Base-by-base conservation (phyloP, 2,329 filamentous ascomycete species). In the Ceratocystis harringtonii region DNA sequence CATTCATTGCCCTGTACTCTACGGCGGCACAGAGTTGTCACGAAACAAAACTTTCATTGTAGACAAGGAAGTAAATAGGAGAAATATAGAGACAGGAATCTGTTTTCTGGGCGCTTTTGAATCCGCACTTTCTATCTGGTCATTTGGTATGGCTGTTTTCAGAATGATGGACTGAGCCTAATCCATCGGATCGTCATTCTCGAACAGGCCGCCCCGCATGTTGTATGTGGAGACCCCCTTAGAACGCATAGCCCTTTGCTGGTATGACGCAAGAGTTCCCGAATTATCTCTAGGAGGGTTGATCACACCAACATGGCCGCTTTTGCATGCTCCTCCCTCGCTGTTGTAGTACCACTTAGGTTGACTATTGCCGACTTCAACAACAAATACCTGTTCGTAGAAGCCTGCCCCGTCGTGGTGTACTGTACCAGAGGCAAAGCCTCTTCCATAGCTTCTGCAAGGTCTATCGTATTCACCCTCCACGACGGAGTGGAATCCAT, bases 391-490 rank as follows among this genome's bases (percentile, higher is more conserved):
- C 69, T 72, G 74, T 71, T 78, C 0, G 48, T 1, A 6, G 15
- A 19, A 30, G 17, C n/a, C 28, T 1, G 15, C 0, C 3, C 0
- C 2, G 28, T 0, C 1, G 17, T 28, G 19, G 19, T n/a, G 19
- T 25, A 62, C 10, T 3, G 5, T 28, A 10, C 43, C 25, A 25
- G 25, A 36, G 7, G 43, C 25, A n/a, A 62, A 62, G 12, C 61
- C 61, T 2, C 17, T 36, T 17, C 30, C 19, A 8, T 76, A 72
- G 1, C 78, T 77, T 65, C 71, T 8, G 73, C 79, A 80, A 19
- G 77, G 77, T 50, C 73, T 68, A 62, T 68, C 74, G 67, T 79
- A 79, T 70, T 70, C 74, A 5, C 19, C 48, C 48, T 52, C 1
- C 2, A 52, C 15, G 10, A 52, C 0, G 1, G 48, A 52, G 22